Evolutionary conservation across 306 rosid genomes (phyloP).

Genomic region (Echinosophora koreensis): DNA sequence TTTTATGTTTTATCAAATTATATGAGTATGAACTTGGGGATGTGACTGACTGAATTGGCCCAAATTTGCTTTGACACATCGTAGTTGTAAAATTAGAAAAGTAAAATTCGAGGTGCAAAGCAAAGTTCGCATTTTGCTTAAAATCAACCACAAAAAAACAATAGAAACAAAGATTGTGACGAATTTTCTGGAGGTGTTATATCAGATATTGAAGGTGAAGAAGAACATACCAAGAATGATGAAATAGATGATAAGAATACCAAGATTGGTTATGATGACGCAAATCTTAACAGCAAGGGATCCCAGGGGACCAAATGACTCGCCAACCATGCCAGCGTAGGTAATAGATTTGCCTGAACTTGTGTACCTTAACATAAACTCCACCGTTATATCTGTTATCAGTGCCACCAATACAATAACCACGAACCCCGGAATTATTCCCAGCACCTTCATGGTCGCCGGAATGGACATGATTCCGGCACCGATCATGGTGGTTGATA

Average conservation of each 20-base stretch:
- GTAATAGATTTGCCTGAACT: conserved; percentile 56
- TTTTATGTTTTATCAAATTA: background rate
- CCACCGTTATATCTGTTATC: conserved; percentile 59
- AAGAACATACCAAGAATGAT: conserved; percentile 64
- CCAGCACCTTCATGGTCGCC: conserved; percentile 68
- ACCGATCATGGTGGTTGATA: conserved; percentile 69
- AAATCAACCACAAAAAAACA: background rate
- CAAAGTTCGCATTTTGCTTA: background rate
- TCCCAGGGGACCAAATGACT: conserved; percentile 60
- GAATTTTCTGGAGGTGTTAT: background rate
- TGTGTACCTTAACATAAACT: conserved; percentile 64
- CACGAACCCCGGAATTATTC: conserved; percentile 59
- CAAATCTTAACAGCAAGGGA: conserved; percentile 61
- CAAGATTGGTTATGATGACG: conserved; percentile 60
- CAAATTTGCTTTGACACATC: background rate
- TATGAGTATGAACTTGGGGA: background rate
- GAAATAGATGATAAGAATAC: conserved; percentile 61
- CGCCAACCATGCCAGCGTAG: conserved; percentile 61
- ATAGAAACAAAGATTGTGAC: background rate
- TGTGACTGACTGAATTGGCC: background rate
- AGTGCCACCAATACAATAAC: conserved; percentile 57
- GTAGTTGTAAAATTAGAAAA: background rate
- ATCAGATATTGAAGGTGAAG: background rate
- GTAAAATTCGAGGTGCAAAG: background rate
- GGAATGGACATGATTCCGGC: conserved; percentile 80